Percentiles rank a stretch among this genome's conserved stretches.
phyloP scores from a whole-genome alignment of 2,329 filamentous ascomycete genomes.

The Fusarium transvaalense region DNA sequence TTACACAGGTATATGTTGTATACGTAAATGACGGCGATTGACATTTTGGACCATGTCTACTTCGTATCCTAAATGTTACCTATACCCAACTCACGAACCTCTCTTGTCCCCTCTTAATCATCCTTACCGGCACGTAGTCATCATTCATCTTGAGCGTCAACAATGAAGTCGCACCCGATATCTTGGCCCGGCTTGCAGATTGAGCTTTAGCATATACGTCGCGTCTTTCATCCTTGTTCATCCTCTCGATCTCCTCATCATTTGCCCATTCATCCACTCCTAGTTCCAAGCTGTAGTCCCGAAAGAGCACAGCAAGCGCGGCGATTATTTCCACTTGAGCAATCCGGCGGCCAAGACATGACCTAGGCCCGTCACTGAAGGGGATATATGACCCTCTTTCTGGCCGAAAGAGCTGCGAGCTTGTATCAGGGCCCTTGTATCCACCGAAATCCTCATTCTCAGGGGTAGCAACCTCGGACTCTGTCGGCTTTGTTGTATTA shows the following conservation, averaged over 20 bases:
- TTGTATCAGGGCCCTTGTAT: slow-evolving; percentile 71
- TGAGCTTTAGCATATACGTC: slow-evolving; percentile 73
- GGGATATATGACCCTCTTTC: slow-evolving; percentile 68
- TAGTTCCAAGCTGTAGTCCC: slow-evolving; percentile 75
- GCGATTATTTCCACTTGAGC: slow-evolving; percentile 71
- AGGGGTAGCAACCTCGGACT: slow-evolving; percentile 10
- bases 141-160: slow-evolving; percentile 79
- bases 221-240: slow-evolving; percentile 61
- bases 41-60: background rate
- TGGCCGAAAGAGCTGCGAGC: slow-evolving; percentile 70
- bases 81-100: slow-evolving; percentile 68
- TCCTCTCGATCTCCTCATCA: slow-evolving; percentile 65
- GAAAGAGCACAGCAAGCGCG: slow-evolving; percentile 66
- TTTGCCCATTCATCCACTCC: slow-evolving; percentile 71
- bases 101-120: slow-evolving; percentile 78
- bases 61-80: slow-evolving; percentile 1
- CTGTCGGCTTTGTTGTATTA: slow-evolving; percentile 31
- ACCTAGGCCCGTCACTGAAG: slow-evolving; percentile 69
- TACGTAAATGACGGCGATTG: background rate
- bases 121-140: slow-evolving; percentile 72
- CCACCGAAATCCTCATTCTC: slow-evolving; percentile 68
- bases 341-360: slow-evolving; percentile 69
- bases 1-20: background rate
- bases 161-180: slow-evolving; percentile 69
- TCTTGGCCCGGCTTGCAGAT: slow-evolving; percentile 62